Conservation (phyloP, 306 rosid genomes). For the Vicia villosa region DNA sequence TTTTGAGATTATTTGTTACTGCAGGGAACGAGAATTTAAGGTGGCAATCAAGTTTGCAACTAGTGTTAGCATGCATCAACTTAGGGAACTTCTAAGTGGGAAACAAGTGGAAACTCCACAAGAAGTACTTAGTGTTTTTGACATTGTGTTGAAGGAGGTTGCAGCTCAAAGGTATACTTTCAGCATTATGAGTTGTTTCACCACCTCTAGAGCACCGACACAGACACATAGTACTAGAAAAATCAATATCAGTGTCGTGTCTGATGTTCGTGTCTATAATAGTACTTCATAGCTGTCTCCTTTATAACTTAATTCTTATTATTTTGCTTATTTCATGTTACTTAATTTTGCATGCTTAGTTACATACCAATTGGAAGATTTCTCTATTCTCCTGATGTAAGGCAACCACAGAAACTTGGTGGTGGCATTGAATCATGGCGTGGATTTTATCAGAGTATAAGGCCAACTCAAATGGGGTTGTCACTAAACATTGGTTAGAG, state of each 20-base stretch:
- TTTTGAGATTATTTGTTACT: slow-evolving; percentile 7
- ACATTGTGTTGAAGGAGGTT: slow-evolving; percentile 53
- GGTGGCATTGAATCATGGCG: slow-evolving; percentile 61
- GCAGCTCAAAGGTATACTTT: slow-evolving; percentile 47
- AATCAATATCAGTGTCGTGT: too few relatives aligned
- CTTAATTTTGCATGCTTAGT: slow-evolving; percentile 31
- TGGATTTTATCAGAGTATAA: slow-evolving; percentile 59
- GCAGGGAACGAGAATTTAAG: slow-evolving; percentile 46
- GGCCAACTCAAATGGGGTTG: slow-evolving; percentile 61
- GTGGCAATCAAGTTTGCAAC: slow-evolving; percentile 45
- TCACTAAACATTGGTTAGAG: slow-evolving; percentile 53
- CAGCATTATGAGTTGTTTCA: background rate
- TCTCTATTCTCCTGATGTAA: slow-evolving; percentile 50
- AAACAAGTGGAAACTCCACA: slow-evolving; percentile 45
- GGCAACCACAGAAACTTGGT: slow-evolving; percentile 49
- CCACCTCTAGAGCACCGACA: too few relatives aligned
- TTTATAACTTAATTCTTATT: background rate
- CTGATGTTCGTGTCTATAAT: too few relatives aligned
- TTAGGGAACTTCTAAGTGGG: slow-evolving; percentile 52
- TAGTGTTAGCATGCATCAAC: slow-evolving; percentile 46
- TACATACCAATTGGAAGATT: slow-evolving; percentile 46
- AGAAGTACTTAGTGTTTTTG: slow-evolving; percentile 48
- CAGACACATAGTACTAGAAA: too few relatives aligned
- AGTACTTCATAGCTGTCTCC: background rate
- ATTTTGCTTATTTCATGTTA: background rate